These are phyloP conservation scores for Onygenales sp. DNA, from an alignment of 2,329 filamentous ascomycete genomes.

Conservation along the genomic window DNA sequence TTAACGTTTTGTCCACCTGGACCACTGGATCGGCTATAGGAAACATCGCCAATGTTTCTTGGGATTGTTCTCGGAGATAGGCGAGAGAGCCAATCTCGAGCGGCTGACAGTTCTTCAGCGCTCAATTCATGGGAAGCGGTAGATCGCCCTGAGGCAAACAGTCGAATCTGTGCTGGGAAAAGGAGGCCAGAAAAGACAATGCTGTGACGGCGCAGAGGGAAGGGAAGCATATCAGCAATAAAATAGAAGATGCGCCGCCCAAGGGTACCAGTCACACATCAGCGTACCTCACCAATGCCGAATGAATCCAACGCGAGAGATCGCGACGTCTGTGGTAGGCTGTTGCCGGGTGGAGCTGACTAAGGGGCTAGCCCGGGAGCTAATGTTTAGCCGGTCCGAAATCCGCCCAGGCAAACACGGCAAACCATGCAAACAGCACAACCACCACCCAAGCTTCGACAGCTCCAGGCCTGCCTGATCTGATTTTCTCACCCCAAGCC, in stretches of 20 bases:
- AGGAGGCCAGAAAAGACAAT: not conserved
- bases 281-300: too few relatives aligned
- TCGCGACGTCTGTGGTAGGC: too few relatives aligned
- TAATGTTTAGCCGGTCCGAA: not conserved
- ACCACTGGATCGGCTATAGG: constrained; percentile 55
- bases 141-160: constrained; percentile 9
- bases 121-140: constrained; percentile 8
- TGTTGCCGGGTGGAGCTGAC: too few relatives aligned
- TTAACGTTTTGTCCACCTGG: constrained; percentile 61
- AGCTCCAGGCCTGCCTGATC: not conserved
- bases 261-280: too few relatives aligned
- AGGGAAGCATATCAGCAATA: not conserved
- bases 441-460: not conserved
- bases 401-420: not conserved
- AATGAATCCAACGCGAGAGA: too few relatives aligned
- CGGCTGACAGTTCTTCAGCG: constrained; percentile 29
- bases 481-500: not conserved
- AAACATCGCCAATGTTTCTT: constrained; percentile 46
- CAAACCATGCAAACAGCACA: not conserved
- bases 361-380: too few relatives aligned
- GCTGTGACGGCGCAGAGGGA: not conserved
- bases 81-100: constrained; percentile 48
- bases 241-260: too few relatives aligned
- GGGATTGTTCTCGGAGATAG: constrained; percentile 48
- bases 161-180: constrained; percentile 8